These are phyloP conservation scores for Euphorbia schlechtendalii DNA, from an alignment of 441 rosid species.

Conservation along the genomic window DNA sequence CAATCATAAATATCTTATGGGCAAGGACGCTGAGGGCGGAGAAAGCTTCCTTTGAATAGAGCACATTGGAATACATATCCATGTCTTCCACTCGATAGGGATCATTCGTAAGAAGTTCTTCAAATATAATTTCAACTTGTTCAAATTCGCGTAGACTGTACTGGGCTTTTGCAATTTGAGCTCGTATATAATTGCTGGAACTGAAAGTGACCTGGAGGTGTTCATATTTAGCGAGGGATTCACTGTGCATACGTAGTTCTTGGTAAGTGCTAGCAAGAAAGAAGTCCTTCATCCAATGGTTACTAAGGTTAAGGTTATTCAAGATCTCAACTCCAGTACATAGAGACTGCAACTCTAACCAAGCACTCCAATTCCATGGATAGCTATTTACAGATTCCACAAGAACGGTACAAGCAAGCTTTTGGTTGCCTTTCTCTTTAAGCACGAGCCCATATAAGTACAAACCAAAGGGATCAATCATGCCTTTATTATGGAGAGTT, in stretches of 20 bases:
- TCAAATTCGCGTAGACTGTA: conserved; percentile 88
- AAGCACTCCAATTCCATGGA: conserved; percentile 99
- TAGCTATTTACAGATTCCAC: conserved; percentile 87
- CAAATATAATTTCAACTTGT: conserved; percentile 86
- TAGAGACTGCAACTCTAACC: conserved; percentile 80
- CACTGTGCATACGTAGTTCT: conserved; percentile 82
- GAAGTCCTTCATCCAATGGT: conserved; percentile 97
- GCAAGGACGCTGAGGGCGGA: conserved; percentile 88
- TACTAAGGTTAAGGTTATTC: conserved; percentile 60
- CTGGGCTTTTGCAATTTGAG: conserved; percentile 87
- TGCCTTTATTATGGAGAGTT: conserved; percentile 58
- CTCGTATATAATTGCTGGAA: conserved; percentile 79
- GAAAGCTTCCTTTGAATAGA: conserved; percentile 81
- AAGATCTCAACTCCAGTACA: conserved; percentile 65
- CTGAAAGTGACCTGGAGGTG: conserved; percentile 63
- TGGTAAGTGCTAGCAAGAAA: conserved; percentile 76
- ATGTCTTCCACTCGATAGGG: conserved; percentile 88
- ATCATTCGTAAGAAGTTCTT: conserved; percentile 76
- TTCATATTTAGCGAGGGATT: conserved; percentile 66
- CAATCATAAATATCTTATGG: conserved; percentile 74
- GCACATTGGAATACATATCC: conserved; percentile 93
- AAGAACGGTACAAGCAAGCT: conserved; percentile 63
- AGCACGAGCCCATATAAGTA: conserved; percentile 86
- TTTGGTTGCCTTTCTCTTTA: conserved; percentile 79
- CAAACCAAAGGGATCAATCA: conserved; percentile 75